Evolutionary conservation across 805 yeast genomes (phyloP).

Genomic region (Cyberlindnera saturnus): DNA sequence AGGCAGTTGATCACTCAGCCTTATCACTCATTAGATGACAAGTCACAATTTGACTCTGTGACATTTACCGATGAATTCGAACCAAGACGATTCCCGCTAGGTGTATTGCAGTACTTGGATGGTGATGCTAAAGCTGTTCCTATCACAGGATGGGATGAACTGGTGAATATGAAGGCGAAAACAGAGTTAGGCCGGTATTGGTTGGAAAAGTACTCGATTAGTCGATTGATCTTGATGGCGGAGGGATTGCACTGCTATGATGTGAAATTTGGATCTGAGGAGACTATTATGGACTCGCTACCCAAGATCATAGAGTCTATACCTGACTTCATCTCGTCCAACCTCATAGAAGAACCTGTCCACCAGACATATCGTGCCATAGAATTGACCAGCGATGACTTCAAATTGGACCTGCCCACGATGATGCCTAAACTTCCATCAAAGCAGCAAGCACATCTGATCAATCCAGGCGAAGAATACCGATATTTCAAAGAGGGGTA

Average conservation of each 20-base stretch:
- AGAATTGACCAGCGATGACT: constrained; percentile 10
- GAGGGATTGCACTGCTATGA: constrained; percentile 4
- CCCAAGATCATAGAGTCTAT: background rate
- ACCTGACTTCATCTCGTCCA: background rate
- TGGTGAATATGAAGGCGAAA: constrained; percentile 11
- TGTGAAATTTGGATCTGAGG: background rate
- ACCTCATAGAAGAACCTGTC: background rate
- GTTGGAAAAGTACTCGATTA: constrained; percentile 6
- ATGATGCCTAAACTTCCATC: background rate
- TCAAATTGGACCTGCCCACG: constrained; percentile 5
- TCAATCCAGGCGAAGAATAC: constrained; percentile 5
- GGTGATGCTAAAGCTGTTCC: constrained; percentile 5
- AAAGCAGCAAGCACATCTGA: constrained; percentile 1
- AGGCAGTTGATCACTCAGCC: constrained; percentile 6
- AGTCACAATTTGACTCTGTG: background rate
- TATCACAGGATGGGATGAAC: constrained; percentile 10
- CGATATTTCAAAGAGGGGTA: constrained; percentile 23
- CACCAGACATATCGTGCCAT: constrained; percentile 1
- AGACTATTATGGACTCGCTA: background rate
- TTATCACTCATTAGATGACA: background rate
- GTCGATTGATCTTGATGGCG: constrained; percentile 14
- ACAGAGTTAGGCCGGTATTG: constrained; percentile 14
- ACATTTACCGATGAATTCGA: background rate
- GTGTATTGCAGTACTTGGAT: constrained; percentile 1
- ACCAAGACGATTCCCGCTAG: constrained; percentile 4